Conservation (phyloP, 78 protist genomes). For the Cavenderia fasciculata region DNA sequence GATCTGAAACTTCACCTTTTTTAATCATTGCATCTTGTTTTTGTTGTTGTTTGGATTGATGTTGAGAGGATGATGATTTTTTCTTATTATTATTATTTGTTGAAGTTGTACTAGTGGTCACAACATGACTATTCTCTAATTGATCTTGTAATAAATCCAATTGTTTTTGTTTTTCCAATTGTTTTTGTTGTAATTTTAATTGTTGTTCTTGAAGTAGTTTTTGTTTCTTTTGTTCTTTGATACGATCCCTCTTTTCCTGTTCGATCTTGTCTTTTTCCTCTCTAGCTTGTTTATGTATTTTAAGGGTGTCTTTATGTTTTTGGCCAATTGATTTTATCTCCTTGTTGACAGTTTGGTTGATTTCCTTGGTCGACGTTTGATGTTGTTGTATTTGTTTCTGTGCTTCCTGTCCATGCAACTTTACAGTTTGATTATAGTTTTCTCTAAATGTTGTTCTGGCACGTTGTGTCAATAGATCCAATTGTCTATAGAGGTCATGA, state of each 20-base stretch:
- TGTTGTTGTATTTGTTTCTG: background rate
- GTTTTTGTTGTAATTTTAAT: background rate
- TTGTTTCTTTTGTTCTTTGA: background rate
- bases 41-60: background rate
- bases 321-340: background rate
- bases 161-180: background rate
- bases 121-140: too few relatives aligned
- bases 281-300: background rate
- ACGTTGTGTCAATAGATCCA: background rate
- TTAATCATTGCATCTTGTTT: background rate
- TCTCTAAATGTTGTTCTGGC: slow-evolving; percentile 3
- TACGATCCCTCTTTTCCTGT: background rate
- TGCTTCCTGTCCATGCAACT: too few relatives aligned
- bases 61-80: background rate
- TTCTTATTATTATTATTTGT: background rate
- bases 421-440: too few relatives aligned
- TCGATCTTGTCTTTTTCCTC: background rate
- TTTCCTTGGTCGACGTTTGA: background rate
- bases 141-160: too few relatives aligned
- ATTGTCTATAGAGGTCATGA: background rate
- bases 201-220: background rate
- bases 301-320: background rate
- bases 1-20: slow-evolving; percentile 34
- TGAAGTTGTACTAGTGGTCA: background rate
- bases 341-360: background rate